These are phyloP conservation scores for Globisporangium barbulae DNA, from an alignment of 352 stramenopile genomes.

Conservation along the genomic window DNA sequence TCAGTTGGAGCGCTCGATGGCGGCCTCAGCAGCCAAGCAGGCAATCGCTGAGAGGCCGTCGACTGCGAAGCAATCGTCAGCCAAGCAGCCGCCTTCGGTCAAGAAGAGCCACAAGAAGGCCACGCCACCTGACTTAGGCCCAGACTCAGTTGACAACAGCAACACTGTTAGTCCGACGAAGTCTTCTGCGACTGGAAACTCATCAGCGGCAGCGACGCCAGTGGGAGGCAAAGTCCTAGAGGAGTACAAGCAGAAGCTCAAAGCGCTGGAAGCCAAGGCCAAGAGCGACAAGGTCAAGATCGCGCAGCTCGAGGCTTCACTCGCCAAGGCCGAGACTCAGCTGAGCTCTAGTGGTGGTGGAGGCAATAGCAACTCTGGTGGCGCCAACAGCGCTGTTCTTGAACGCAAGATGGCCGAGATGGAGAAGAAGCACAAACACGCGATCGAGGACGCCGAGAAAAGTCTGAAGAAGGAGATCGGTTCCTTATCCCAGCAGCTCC, in stretches of 20 bases:
- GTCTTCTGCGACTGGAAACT: neutral
- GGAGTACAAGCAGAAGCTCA: conserved; percentile 76
- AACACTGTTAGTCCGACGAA: neutral
- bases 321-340: conserved; percentile 53
- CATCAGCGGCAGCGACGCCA: neutral
- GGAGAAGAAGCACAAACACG: conserved; percentile 81
- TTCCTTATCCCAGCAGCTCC: conserved; percentile 45
- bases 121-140: conserved; percentile 6
- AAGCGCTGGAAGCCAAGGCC: conserved; percentile 52
- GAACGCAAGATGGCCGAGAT: conserved; percentile 64
- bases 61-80: neutral
- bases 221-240: conserved; percentile 35
- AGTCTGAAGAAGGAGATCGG: conserved; percentile 42
- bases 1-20: conserved; percentile 12
- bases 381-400: conserved; percentile 23
- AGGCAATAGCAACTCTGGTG: conserved; percentile 7
- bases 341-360: conserved; percentile 16
- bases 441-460: conserved; percentile 66
- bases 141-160: conserved; percentile 19
- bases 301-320: conserved; percentile 64
- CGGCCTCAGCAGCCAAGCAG: neutral
- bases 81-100: neutral
- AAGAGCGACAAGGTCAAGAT: conserved; percentile 76
- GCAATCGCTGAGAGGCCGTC: neutral
- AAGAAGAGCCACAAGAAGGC: conserved; percentile 16